Evolutionary conservation across 805 yeast genomes (phyloP).

Genomic region (Schwanniomyces polymorphus): DNA sequence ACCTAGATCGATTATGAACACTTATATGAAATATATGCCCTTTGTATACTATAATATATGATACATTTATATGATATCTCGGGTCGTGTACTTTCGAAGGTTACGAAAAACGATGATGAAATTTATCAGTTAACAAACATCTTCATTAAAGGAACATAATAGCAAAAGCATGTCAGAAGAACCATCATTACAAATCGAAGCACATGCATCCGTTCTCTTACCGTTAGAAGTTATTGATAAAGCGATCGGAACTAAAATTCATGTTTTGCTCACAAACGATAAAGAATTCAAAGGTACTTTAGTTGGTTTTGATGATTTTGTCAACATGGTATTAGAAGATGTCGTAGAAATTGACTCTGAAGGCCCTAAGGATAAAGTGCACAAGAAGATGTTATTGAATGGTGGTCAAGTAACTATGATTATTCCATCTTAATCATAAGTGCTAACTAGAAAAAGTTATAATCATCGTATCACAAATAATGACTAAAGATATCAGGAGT

Average conservation of each 20-base stretch:
- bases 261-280: slow-evolving; percentile 62
- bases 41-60: background rate
- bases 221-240: slow-evolving; percentile 89
- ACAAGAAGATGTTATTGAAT: slow-evolving; percentile 63
- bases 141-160: background rate
- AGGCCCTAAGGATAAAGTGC: slow-evolving; percentile 43
- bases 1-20: background rate
- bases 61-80: background rate
- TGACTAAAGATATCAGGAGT: no score
- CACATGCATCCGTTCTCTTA: slow-evolving; percentile 24
- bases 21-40: background rate
- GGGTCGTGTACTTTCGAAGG: background rate
- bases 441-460: no score
- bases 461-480: no score
- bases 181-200: slow-evolving; percentile 3
- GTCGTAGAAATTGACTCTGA: slow-evolving; percentile 61
- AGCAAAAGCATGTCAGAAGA: slow-evolving; percentile 2
- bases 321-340: slow-evolving; percentile 83
- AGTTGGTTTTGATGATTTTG: slow-evolving; percentile 93
- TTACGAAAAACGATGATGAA: background rate
- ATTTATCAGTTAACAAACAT: background rate
- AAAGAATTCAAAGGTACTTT: slow-evolving; percentile 87
- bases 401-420: slow-evolving; percentile 75
- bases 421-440: slow-evolving; percentile 12
- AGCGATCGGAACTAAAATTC: slow-evolving; percentile 76